A percentile compares a stretch with the other conserved stretches of the same genome.
Conservation (phyloP, 2,329 filamentous ascomycete species). For the Epichloe brachyelytri region DNA sequence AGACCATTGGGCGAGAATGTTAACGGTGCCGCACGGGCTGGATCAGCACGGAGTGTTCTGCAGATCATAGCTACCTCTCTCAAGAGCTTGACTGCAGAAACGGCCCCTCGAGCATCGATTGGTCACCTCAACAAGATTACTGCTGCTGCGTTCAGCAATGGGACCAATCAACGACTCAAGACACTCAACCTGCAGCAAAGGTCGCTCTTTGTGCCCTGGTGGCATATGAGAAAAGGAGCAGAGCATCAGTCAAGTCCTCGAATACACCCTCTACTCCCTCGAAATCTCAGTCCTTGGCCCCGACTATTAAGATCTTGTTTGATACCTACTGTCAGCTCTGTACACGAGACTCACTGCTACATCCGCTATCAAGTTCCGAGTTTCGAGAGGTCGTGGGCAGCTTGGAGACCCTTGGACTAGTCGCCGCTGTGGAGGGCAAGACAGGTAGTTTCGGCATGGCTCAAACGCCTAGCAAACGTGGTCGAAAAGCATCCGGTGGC, state of each 20-base stretch:
- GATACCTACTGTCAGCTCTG: constrained; percentile 75
- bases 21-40: constrained; percentile 40
- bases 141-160: constrained; percentile 78
- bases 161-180: constrained; percentile 70
- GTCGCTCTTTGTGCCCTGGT: constrained; percentile 82
- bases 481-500: constrained; percentile 41
- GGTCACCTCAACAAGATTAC: constrained; percentile 87
- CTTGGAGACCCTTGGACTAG: constrained; percentile 73
- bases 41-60: constrained; percentile 28
- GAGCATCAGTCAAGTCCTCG: constrained; percentile 32
- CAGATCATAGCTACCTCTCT: constrained; percentile 41
- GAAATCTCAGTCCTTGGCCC: constrained; percentile 48
- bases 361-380: constrained; percentile 80
- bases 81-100: constrained; percentile 55
- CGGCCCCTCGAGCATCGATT: constrained; percentile 78
- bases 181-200: constrained; percentile 87
- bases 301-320: constrained; percentile 74
- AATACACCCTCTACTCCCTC: constrained; percentile 40
- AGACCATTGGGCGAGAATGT: constrained; percentile 68
- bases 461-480: constrained; percentile 60
- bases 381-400: constrained; percentile 88
- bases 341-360: constrained; percentile 74
- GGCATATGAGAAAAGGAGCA: constrained; percentile 68
- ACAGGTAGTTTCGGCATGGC: constrained; percentile 50
- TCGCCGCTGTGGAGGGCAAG: constrained; percentile 58